These are phyloP conservation scores for Annulohypoxylon stygium DNA, from an alignment of 495 filamentous ascomycete species.

Conservation along the genomic window DNA sequence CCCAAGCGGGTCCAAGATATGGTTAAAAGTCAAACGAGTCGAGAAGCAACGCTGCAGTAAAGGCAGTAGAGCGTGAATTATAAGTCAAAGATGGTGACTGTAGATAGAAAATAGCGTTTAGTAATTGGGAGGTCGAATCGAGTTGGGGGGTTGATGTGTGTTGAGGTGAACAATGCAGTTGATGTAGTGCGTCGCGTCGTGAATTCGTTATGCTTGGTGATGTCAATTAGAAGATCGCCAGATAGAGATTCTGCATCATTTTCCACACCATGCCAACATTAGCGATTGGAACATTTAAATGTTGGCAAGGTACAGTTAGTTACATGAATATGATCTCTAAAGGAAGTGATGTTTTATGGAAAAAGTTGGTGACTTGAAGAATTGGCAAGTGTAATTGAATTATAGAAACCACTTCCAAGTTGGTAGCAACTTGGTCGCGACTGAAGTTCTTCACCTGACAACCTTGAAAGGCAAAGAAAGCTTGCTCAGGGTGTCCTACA, in stretches of 20 bases:
- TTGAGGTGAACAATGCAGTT: conserved; percentile 10
- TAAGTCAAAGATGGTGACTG: not conserved
- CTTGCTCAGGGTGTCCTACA: conserved; percentile 14
- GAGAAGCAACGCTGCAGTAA: not conserved
- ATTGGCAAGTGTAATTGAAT: conserved; percentile 6
- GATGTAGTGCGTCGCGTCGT: conserved; percentile 28
- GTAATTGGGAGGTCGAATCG: not conserved
- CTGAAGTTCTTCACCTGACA: conserved; percentile 17
- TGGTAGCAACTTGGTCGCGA: not conserved
- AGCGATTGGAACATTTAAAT: conserved; percentile 15
- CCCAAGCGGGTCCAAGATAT: conserved; percentile 30
- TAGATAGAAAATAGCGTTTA: not conserved
- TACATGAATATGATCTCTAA: not conserved
- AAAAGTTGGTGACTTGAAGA: not conserved
- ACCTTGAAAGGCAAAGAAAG: conserved; percentile 9
- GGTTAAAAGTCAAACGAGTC: conserved; percentile 2
- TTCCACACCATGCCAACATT: conserved; percentile 18
- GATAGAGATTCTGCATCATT: conserved; percentile 33
- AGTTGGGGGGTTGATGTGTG: not conserved
- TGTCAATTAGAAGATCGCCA: conserved; percentile 50
- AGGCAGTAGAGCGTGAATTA: conserved; percentile 10
- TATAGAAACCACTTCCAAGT: not conserved
- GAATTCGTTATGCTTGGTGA: conserved; percentile 47
- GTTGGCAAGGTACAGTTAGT: not conserved
- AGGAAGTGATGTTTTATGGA: not conserved